Evolutionary conservation across 1,284 basidiomycete species (phyloP).

Genomic region (Cutaneotrichosporon dermatis): DNA sequence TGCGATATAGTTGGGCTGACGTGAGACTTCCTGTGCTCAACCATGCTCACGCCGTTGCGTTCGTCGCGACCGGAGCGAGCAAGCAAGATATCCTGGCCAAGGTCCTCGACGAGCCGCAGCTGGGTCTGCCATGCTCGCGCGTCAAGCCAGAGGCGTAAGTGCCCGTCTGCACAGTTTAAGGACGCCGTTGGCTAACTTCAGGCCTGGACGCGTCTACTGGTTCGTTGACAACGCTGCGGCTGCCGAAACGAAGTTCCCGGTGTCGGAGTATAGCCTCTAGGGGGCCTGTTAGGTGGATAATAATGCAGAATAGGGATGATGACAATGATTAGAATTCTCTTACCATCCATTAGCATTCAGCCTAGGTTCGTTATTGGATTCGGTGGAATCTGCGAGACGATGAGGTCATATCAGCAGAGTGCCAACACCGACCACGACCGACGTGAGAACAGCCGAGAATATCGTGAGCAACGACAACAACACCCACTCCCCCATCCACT

Average conservation of each 20-base stretch:
- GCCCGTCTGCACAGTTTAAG: no score
- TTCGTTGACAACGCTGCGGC: conserved; percentile 80
- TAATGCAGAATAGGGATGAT: no score
- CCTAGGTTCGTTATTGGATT: no score
- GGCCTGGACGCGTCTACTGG: conserved; percentile 82
- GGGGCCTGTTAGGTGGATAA: no score
- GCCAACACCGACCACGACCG: no score
- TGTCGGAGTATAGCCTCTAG: conserved; percentile 34
- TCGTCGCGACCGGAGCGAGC: conserved; percentile 76
- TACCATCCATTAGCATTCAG: no score
- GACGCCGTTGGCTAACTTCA: conserved; percentile 8
- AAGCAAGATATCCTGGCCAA: conserved; percentile 74
- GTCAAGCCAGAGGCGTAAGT: conserved; percentile 64
- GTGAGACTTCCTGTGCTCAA: conserved; percentile 74
- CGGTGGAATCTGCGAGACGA: no score
- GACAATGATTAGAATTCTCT: no score
- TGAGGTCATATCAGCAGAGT: no score
- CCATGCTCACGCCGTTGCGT: conserved; percentile 79
- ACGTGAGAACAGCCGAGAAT: no score
- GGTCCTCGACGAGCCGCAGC: conserved; percentile 75
- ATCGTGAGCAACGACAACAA: no score
- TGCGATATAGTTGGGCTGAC: neutral
- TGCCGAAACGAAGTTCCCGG: conserved; percentile 52
- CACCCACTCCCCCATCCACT: no score
- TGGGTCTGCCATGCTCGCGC: conserved; percentile 73